Conservation (phyloP, 2,329 filamentous ascomycete species). For the Fusarium setosum region DNA sequence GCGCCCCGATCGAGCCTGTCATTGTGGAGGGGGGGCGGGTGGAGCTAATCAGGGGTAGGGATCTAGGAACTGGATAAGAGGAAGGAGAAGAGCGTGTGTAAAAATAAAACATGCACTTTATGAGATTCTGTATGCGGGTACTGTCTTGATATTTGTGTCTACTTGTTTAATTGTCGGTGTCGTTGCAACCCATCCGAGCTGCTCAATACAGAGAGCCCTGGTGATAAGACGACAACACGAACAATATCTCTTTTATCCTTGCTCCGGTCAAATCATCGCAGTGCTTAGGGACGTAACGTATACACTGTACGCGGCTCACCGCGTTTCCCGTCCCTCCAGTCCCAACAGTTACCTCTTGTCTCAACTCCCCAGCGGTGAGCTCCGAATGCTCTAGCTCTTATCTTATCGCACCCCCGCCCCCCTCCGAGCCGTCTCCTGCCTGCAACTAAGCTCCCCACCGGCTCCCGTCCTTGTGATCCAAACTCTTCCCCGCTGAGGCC, state of each 20-base stretch:
- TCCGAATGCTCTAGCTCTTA: constrained; percentile 46
- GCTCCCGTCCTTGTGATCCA: constrained; percentile 33
- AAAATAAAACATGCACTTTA: too few relatives aligned
- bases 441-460: too few relatives aligned
- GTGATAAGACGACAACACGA: constrained; percentile 2
- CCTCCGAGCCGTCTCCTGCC: constrained; percentile 30
- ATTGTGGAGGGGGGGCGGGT: constrained; percentile 15
- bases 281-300: neutral
- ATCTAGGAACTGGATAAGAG: neutral
- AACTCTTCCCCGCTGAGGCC: constrained; percentile 7
- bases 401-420: constrained; percentile 43
- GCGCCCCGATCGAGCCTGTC: constrained; percentile 6
- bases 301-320: constrained; percentile 15
- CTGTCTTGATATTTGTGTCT: too few relatives aligned
- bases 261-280: neutral
- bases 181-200: too few relatives aligned
- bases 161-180: too few relatives aligned
- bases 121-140: too few relatives aligned
- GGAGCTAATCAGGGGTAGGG: constrained; percentile 12
- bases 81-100: too few relatives aligned
- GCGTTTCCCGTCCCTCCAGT: constrained; percentile 15
- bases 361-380: constrained; percentile 34
- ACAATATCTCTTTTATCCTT: constrained; percentile 1
- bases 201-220: too few relatives aligned
- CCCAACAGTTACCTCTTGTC: neutral